phyloP scores from a whole-genome alignment of 306 rosid genomes.

The Vicia faba region DNA sequence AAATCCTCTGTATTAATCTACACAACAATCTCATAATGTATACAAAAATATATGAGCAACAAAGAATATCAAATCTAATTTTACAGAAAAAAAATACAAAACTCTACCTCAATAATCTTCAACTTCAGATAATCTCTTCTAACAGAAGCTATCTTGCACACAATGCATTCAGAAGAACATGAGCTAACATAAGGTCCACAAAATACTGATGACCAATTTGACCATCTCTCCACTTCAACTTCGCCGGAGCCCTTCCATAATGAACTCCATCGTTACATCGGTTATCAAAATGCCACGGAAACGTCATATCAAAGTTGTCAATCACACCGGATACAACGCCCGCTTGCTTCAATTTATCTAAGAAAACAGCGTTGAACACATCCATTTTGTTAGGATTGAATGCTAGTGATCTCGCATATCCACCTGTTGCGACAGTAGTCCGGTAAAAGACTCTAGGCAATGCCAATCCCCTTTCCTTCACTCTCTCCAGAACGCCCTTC shows the following conservation, averaged over 20 bases:
- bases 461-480: constrained; percentile 63
- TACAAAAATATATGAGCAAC: constrained; percentile 40
- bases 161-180: constrained; percentile 75
- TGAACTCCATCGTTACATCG: constrained; percentile 96
- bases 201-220: constrained; percentile 91
- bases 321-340: constrained; percentile 74
- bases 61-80: constrained; percentile 49
- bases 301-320: constrained; percentile 92
- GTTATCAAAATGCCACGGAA: constrained; percentile 94
- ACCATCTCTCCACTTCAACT: constrained; percentile 89
- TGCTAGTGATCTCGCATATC: constrained; percentile 79
- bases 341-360: constrained; percentile 68
- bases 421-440: constrained; percentile 84
- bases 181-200: constrained; percentile 90
- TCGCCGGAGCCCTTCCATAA: constrained; percentile 84
- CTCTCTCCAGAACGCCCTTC: constrained; percentile 63
- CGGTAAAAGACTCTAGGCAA: constrained; percentile 76
- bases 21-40: constrained; percentile 39
- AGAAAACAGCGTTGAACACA: constrained; percentile 68
- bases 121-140: constrained; percentile 16
- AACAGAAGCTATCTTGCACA: constrained; percentile 51
- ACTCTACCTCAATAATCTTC: constrained; percentile 16
- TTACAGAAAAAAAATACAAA: background rate
- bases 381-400: constrained; percentile 95
- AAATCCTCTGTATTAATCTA: constrained; percentile 42